These are phyloP conservation scores for Martiniozyma asiatica DNA, from an alignment of 1,139 yeast species.

Conservation along the genomic window DNA sequence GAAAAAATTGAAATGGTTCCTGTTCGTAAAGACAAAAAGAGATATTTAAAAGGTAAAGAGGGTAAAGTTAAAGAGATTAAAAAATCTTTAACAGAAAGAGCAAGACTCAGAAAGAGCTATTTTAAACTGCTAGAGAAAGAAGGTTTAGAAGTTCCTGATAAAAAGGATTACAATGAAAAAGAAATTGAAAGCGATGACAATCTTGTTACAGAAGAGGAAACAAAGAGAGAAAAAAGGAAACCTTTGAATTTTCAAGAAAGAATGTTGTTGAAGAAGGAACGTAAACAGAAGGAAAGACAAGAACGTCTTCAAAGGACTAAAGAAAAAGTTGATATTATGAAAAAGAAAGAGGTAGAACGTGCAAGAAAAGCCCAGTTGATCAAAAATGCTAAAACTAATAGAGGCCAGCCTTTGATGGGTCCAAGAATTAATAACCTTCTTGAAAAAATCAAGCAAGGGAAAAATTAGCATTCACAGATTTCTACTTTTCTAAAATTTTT, in stretches of 20 bases:
- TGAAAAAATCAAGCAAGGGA: conserved; percentile 58
- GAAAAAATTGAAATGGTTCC: too few species aligned
- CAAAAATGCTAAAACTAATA: conserved; percentile 43
- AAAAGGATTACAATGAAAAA: conserved; percentile 6
- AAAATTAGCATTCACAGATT: too few species aligned
- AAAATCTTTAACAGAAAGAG: conserved; percentile 64
- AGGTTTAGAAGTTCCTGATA: conserved; percentile 36
- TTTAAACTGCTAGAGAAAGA: conserved; percentile 71
- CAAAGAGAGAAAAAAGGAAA: conserved; percentile 15
- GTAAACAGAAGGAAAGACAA: conserved; percentile 18
- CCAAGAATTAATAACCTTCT: conserved; percentile 71
- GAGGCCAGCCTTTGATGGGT: conserved; percentile 87
- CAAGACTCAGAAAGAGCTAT: conserved; percentile 74
- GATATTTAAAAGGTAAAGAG: conserved; percentile 16
- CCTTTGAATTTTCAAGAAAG: conserved; percentile 24
- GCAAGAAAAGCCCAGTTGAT: conserved; percentile 29
- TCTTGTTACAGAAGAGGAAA: conserved; percentile 11
- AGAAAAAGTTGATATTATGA: conserved; percentile 15
- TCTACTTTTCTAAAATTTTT: too few species aligned
- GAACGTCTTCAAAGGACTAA: conserved; percentile 20
- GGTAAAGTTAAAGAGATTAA: conserved; percentile 43
- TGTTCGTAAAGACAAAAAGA: too few species aligned
- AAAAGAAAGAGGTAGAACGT: conserved; percentile 15
- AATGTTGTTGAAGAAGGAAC: conserved; percentile 19
- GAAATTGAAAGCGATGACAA: conserved; percentile 17